phyloP scores from a whole-genome alignment of 2,329 filamentous ascomycete genomes.

The Ophiobolus disseminans region DNA sequence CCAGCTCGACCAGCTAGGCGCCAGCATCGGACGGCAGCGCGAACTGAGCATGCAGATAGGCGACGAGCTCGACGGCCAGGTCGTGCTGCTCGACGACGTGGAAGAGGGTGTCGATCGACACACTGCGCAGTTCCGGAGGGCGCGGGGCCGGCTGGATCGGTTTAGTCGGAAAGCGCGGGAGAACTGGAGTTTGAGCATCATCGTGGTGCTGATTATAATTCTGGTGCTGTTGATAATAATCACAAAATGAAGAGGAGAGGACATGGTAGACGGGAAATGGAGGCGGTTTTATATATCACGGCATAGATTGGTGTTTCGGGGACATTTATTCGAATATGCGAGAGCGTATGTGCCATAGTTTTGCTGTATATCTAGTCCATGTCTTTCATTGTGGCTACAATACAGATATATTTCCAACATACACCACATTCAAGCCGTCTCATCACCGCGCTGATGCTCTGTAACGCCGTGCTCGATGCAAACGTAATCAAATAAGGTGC shows the following conservation, averaged over 20 bases:
- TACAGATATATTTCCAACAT: constrained; percentile 5
- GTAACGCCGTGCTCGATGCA: constrained; percentile 32
- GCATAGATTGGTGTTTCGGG: background rate
- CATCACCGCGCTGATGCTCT: constrained; percentile 3
- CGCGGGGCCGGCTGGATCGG: constrained; percentile 72
- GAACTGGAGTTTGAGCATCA: constrained; percentile 87
- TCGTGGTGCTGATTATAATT: constrained; percentile 79
- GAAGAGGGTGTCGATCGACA: constrained; percentile 85
- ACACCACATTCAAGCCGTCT: constrained; percentile 1
- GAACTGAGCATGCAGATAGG: constrained; percentile 96
- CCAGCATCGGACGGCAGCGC: constrained; percentile 84
- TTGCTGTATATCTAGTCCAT: too few species aligned
- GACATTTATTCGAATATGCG: background rate
- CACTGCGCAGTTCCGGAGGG: constrained; percentile 75
- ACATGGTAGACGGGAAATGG: constrained; percentile 3
- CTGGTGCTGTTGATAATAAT: constrained; percentile 83
- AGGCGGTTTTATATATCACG: constrained; percentile 6
- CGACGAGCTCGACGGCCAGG: constrained; percentile 91
- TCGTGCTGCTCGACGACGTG: constrained; percentile 86
- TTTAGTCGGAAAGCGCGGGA: constrained; percentile 79
- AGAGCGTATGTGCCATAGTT: background rate
- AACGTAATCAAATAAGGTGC: constrained; percentile 10
- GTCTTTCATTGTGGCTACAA: constrained; percentile 8
- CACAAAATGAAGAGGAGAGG: constrained; percentile 33
- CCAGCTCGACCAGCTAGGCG: constrained; percentile 87